These are phyloP conservation scores for Solanum medicagineum DNA, from an alignment of 257 asterid species.

Conservation along the genomic window DNA sequence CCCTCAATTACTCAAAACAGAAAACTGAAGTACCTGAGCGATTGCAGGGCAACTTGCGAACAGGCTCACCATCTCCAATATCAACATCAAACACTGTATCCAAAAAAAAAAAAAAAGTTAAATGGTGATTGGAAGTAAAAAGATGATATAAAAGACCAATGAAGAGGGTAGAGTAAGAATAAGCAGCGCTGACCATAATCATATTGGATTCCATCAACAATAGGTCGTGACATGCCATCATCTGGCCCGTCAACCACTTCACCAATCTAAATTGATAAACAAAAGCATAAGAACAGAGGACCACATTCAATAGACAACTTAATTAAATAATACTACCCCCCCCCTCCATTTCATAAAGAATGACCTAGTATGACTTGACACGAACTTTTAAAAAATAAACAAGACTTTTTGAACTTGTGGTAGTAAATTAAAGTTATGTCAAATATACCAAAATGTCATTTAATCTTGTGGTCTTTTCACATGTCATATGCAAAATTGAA, in stretches of 20 bases:
- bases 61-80: conserved; percentile 97
- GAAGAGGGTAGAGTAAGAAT: conserved; percentile 6
- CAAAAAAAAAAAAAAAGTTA: not conserved
- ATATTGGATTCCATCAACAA: conserved; percentile 60
- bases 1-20: not conserved
- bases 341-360: no score
- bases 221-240: conserved; percentile 39
- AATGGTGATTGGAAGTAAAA: conserved; percentile 13
- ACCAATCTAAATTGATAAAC: conserved; percentile 50
- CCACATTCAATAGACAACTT: not conserved
- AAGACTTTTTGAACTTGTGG: no score
- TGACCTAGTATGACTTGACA: no score
- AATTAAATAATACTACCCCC: not conserved
- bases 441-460: no score
- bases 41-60: conserved; percentile 88
- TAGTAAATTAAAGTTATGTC: no score
- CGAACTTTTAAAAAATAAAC: no score
- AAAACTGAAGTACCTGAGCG: conserved; percentile 56
- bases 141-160: not conserved
- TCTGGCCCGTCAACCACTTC: conserved; percentile 98
- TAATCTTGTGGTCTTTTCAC: no score
- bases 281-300: not conserved
- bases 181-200: conserved; percentile 57
- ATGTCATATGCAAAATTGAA: no score
- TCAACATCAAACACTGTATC: conserved; percentile 90